Evolutionary conservation across 2,329 filamentous ascomycete genomes (phyloP).

Genomic region (Epichloe festucae): DNA sequence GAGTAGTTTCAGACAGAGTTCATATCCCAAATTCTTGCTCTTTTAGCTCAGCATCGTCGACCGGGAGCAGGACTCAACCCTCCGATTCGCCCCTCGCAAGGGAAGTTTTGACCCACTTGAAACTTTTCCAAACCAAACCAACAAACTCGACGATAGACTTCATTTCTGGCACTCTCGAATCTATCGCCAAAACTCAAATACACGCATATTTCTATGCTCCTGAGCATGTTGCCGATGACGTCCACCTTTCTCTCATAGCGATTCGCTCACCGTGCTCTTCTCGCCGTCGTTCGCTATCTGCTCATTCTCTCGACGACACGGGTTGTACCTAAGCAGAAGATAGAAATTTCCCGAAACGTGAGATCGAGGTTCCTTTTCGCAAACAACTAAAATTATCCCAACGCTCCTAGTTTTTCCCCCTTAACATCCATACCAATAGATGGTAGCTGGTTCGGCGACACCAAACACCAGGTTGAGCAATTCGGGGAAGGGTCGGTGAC

Average conservation of each 20-base stretch:
- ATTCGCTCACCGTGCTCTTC: neutral
- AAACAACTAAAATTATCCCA: neutral
- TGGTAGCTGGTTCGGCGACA: slow-evolving; percentile 9
- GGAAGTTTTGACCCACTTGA: neutral
- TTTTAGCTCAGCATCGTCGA: neutral
- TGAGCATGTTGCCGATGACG: slow-evolving; percentile 1
- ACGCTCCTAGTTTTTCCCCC: neutral
- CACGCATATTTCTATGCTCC: neutral
- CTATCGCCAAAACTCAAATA: neutral
- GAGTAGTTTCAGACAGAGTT: neutral
- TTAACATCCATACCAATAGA: slow-evolving; percentile 6
- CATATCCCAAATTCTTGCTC: neutral
- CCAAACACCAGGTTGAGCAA: slow-evolving; percentile 9
- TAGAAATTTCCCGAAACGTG: neutral
- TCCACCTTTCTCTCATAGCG: neutral
- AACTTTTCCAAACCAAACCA: neutral
- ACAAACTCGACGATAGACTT: neutral
- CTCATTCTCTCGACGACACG: neutral
- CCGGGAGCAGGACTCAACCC: neutral
- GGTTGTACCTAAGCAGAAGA: neutral
- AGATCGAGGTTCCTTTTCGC: neutral
- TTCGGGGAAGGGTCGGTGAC: slow-evolving; percentile 8
- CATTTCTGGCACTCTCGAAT: slow-evolving; percentile 3
- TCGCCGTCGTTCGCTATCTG: neutral
- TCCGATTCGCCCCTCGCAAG: neutral